A percentile compares a stretch with the other conserved stretches of the same genome.
These are phyloP conservation scores for Puccinia triticina DNA, from an alignment of 1,284 basidiomycete species.

Conservation along the genomic window DNA sequence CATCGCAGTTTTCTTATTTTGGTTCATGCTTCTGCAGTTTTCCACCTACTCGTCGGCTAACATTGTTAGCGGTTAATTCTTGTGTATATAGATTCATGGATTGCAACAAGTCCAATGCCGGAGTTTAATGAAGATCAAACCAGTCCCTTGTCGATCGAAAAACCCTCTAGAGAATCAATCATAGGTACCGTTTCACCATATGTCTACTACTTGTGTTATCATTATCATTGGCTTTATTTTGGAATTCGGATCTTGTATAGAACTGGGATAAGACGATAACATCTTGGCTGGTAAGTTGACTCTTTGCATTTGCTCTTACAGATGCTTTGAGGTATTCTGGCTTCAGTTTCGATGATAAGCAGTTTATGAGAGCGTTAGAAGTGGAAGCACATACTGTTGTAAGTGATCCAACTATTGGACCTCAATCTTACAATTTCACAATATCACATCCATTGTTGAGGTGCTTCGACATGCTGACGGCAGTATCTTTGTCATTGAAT, in stretches of 20 bases:
- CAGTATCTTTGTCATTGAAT: neutral
- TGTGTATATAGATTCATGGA: conserved; percentile 1
- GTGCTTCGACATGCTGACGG: neutral
- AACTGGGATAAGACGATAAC: neutral
- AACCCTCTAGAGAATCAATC: neutral
- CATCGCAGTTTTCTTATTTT: neutral
- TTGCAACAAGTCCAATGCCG: neutral
- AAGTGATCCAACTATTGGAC: neutral
- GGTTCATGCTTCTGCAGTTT: neutral
- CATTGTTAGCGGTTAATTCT: neutral
- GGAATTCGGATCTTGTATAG: neutral
- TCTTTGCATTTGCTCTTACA: neutral
- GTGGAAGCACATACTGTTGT: neutral
- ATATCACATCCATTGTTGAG: too few species aligned
- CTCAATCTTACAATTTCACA: too few species aligned
- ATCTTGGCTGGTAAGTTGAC: neutral
- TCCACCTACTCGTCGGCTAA: neutral
- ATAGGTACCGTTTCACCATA: neutral
- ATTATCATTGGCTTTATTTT: too few species aligned
- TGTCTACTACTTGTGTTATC: too few species aligned
- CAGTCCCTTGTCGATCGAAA: neutral
- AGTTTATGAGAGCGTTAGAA: neutral
- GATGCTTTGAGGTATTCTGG: conserved; percentile 13
- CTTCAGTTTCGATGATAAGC: neutral
- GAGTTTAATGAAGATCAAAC: neutral